Base-by-base conservation (phyloP, 345 rosid species). In the Brassica juncea region DNA sequence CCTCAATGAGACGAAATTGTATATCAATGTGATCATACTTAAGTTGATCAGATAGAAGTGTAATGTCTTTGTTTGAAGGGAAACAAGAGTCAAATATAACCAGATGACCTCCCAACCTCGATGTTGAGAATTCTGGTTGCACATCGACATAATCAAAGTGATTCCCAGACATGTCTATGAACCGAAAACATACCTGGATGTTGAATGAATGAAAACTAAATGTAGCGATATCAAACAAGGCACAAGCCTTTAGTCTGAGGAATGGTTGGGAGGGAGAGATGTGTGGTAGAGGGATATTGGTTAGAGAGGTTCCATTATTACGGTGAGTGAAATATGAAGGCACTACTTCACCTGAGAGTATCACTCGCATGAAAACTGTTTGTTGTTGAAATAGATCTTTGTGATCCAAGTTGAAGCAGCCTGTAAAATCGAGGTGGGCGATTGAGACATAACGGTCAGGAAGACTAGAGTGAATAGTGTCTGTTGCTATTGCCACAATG, bases 251-350 rank as follows among this genome's bases (percentile, higher is more conserved):
- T 0, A 55, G 2, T 6, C 1, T 55, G 10, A 55, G 9, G 60
- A 55, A 6, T 7, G 4, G 27, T 19, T 55, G 25, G 3, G 60
- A 16, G 4, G 60, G 25, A 55, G 60, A 55, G 4, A 8, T 16
- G 27, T 16, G 60, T 7, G 4, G 60, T 16, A 55, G 27, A 16
- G 60, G 23, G 4, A 55, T 14, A 47, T 42, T 15, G 58, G 60
- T 16, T 0, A 55, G 4, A 55, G 60, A 55, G 27, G 25, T 16
- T 55, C 60, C 60, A 55, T 1, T 55, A 16, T 3, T 52, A n/a
- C 7, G 21, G 57, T 66, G 16, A 66, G 70, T 39, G 54, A 66
- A 39, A 66, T 66, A 66, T 21, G 70, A 21, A 37, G 54, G 55
- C 3, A 66, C 70, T 66, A 21, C 31, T 19, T 37, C 70, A 11